phyloP scores from a whole-genome alignment of 768 basidiomycete genomes.

The Albatrellus ellisii region DNA sequence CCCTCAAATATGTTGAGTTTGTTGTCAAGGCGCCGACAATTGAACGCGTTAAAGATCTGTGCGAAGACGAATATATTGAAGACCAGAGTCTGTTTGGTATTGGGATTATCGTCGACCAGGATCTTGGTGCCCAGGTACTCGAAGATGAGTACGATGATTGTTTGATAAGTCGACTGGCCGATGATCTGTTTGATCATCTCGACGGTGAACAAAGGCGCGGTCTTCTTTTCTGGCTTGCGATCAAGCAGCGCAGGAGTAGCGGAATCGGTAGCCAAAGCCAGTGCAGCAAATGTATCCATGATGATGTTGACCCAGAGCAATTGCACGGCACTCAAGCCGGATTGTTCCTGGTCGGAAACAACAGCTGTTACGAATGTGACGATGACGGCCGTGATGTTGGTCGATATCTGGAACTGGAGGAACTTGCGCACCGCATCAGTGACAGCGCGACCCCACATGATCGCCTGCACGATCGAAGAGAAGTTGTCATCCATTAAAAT shows the following conservation, averaged over 20 bases:
- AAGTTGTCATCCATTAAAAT: constrained; percentile 99
- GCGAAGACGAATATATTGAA: constrained; percentile 99
- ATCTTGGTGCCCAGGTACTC: constrained; percentile 75
- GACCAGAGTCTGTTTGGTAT: constrained; percentile 60
- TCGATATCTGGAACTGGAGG: constrained; percentile 88
- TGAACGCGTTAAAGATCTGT: constrained; percentile 93
- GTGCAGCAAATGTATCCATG: constrained; percentile 97
- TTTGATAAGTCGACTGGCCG: constrained; percentile 82
- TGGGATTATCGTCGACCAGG: constrained; percentile 31
- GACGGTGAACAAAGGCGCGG: constrained; percentile 77
- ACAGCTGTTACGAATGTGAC: constrained; percentile 90
- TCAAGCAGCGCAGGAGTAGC: constrained; percentile 71
- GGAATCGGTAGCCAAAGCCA: constrained; percentile 95
- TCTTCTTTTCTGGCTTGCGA: constrained; percentile 84
- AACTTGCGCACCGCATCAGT: constrained; percentile 98
- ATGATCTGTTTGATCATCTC: constrained; percentile 97
- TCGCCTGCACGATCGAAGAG: constrained; percentile 89
- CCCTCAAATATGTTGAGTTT: constrained; percentile 85
- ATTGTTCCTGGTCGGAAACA: constrained; percentile 57
- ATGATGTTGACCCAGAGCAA: constrained; percentile 98
- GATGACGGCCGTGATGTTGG: constrained; percentile 91
- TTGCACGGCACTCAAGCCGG: constrained; percentile 93
- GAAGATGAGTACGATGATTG: constrained; percentile 70
- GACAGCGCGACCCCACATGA: constrained; percentile 98
- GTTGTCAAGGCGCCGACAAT: constrained; percentile 77